These are phyloP conservation scores for Gossypium schwendimanii DNA, from an alignment of 441 rosid genomes.

Conservation along the genomic window DNA sequence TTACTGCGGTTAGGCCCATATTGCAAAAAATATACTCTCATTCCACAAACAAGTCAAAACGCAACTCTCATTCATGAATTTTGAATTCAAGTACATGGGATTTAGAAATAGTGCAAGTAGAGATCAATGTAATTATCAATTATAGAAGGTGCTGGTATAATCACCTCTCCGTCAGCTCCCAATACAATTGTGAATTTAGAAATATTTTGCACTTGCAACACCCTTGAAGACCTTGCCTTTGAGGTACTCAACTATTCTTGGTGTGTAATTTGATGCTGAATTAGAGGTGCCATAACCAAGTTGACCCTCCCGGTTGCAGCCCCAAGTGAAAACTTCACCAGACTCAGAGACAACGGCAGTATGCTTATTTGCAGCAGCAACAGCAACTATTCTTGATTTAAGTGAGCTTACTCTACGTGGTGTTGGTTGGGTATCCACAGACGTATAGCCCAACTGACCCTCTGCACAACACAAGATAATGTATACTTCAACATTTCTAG, in stretches of 20 bases:
- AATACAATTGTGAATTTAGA: constrained; percentile 51
- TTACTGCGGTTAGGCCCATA: background rate
- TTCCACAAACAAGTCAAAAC: background rate
- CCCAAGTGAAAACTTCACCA: constrained; percentile 98
- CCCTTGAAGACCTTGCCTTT: constrained; percentile 63
- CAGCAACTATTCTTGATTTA: constrained; percentile 65
- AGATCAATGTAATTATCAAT: background rate
- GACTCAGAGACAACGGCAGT: constrained; percentile 84
- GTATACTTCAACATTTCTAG: constrained; percentile 11
- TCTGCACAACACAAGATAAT: constrained; percentile 46
- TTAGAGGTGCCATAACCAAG: constrained; percentile 98
- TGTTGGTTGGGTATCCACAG: constrained; percentile 95
- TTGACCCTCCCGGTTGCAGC: constrained; percentile 92
- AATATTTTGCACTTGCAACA: constrained; percentile 78
- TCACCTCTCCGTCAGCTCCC: constrained; percentile 87
- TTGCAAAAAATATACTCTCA: background rate
- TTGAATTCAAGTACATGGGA: background rate
- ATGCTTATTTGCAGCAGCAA: constrained; percentile 95
- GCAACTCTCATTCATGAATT: background rate
- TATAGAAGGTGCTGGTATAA: background rate
- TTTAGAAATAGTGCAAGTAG: background rate
- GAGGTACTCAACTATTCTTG: constrained; percentile 87
- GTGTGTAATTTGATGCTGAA: constrained; percentile 92
- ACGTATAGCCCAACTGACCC: constrained; percentile 97
- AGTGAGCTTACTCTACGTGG: constrained; percentile 92